Conservation (phyloP, 2,329 filamentous ascomycete genomes). For the Beauveria varroae region DNA sequence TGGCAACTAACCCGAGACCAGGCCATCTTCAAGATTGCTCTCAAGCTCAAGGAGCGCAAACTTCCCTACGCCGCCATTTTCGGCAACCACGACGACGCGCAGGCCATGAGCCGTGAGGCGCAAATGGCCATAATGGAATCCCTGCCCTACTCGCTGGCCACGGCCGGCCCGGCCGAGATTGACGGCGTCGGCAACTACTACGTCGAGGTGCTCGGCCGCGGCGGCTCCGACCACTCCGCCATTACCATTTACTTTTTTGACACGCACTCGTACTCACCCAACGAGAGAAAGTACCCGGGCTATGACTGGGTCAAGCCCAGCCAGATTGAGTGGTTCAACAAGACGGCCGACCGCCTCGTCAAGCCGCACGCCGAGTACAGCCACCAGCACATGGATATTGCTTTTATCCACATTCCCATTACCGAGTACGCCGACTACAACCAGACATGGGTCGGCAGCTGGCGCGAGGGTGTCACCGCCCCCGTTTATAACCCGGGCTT, state of each 20-base stretch:
- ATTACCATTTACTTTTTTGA: conserved; percentile 93
- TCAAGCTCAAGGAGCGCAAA: conserved; percentile 74
- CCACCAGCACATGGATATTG: conserved; percentile 88
- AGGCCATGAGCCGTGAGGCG: conserved; percentile 63
- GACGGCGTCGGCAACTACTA: conserved; percentile 94
- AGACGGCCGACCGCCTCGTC: conserved; percentile 66
- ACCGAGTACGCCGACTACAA: conserved; percentile 70
- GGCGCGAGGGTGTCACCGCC: conserved; percentile 78
- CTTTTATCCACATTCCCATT: conserved; percentile 94
- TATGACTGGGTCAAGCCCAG: conserved; percentile 96
- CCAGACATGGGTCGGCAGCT: conserved; percentile 57
- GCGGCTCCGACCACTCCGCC: conserved; percentile 75
- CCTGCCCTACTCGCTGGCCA: conserved; percentile 83
- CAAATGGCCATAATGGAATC: conserved; percentile 84
- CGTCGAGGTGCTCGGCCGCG: conserved; percentile 78
- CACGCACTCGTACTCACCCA: conserved; percentile 83
- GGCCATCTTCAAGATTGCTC: conserved; percentile 90
- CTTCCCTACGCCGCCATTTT: conserved; percentile 94
- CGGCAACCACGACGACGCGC: conserved; percentile 95
- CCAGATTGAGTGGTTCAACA: conserved; percentile 91
- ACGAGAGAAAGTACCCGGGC: conserved; percentile 80
- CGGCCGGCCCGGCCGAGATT: conserved; percentile 71
- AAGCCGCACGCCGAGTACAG: conserved; percentile 76
- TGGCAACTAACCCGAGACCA: conserved; percentile 16
- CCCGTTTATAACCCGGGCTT: conserved; percentile 90